A percentile compares a stretch with the other conserved stretches of the same genome.
Evolutionary conservation across 768 basidiomycete genomes (phyloP).

Genomic region (Lentinula lateritia): DNA sequence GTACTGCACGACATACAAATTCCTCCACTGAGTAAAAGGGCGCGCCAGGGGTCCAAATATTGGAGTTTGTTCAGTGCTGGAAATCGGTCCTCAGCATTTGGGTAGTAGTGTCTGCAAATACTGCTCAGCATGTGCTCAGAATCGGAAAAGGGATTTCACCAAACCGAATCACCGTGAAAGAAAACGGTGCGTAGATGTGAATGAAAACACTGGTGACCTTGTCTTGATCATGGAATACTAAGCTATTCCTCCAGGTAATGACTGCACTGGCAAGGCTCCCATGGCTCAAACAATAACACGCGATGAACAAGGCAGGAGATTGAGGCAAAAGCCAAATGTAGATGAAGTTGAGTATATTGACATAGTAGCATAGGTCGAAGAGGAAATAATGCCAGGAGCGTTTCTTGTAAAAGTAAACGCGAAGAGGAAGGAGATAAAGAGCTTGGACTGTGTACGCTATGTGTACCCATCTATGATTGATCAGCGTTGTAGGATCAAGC

Average conservation of each 20-base stretch:
- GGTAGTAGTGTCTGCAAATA: constrained; percentile 75
- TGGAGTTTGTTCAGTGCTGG: constrained; percentile 72
- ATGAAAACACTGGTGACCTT: constrained; percentile 95
- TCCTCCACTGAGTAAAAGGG: constrained; percentile 70
- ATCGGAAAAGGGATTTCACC: constrained; percentile 15
- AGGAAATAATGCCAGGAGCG: constrained; percentile 94
- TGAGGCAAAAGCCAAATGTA: constrained; percentile 88
- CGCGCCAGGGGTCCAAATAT: constrained; percentile 61
- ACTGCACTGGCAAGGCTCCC: constrained; percentile 91
- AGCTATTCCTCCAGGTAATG: constrained; percentile 96
- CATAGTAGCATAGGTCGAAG: constrained; percentile 90
- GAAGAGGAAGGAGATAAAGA: constrained; percentile 74
- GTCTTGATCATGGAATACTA: constrained; percentile 96
- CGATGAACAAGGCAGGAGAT: constrained; percentile 75
- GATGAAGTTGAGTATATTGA: constrained; percentile 84
- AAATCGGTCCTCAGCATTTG: constrained; percentile 75
- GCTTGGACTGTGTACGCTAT: constrained; percentile 78
- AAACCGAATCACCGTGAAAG: constrained; percentile 86
- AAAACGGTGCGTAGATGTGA: constrained; percentile 89
- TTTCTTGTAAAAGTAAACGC: constrained; percentile 85
- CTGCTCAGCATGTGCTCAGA: constrained; percentile 8
- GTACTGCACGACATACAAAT: constrained; percentile 58
- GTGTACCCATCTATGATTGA: constrained; percentile 69
- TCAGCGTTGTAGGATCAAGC: constrained; percentile 6
- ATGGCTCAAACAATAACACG: constrained; percentile 90